Conservation (phyloP, 768 basidiomycete species). For the Lyophyllum shimeji region DNA sequence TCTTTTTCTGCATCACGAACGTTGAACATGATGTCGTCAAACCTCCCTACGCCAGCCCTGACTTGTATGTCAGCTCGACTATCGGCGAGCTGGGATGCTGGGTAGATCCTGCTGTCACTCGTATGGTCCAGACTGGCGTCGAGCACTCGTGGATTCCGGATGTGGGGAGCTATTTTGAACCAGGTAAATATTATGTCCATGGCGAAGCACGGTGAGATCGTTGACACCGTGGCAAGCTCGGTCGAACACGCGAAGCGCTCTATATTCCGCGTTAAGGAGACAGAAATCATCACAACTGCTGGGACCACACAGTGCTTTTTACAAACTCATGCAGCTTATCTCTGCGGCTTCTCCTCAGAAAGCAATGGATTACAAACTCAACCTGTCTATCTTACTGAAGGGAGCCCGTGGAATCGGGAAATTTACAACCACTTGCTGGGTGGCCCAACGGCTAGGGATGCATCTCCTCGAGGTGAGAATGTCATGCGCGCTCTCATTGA, state of each 20-base stretch:
- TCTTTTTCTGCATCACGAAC: slow-evolving; percentile 79
- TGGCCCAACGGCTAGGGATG: slow-evolving; percentile 65
- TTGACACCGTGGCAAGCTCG: background rate
- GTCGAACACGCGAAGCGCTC: slow-evolving; percentile 17
- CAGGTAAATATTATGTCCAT: slow-evolving; percentile 35
- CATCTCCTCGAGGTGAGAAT: slow-evolving; percentile 72
- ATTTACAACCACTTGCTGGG: slow-evolving; percentile 55
- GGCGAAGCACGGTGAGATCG: background rate
- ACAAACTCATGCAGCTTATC: slow-evolving; percentile 54
- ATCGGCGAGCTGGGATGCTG: slow-evolving; percentile 82
- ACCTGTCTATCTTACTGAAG: slow-evolving; percentile 72
- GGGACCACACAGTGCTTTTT: slow-evolving; percentile 35
- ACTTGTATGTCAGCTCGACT: slow-evolving; percentile 54
- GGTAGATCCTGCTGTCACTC: slow-evolving; percentile 72
- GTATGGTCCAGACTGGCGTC: slow-evolving; percentile 76
- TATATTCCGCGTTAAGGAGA: slow-evolving; percentile 22
- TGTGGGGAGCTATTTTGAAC: slow-evolving; percentile 43
- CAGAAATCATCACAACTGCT: slow-evolving; percentile 25
- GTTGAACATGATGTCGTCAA: slow-evolving; percentile 63
- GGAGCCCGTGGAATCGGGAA: slow-evolving; percentile 86
- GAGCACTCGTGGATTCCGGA: slow-evolving; percentile 67
- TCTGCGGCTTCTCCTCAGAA: slow-evolving; percentile 58
- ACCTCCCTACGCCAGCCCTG: slow-evolving; percentile 27
- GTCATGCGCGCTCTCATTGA: background rate
- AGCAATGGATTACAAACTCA: slow-evolving; percentile 60